A percentile compares a stretch with the other conserved stretches of the same genome.
Conservation (phyloP, 176 grass and related monocot genomes). For the Miscanthus lutarioriparius region DNA sequence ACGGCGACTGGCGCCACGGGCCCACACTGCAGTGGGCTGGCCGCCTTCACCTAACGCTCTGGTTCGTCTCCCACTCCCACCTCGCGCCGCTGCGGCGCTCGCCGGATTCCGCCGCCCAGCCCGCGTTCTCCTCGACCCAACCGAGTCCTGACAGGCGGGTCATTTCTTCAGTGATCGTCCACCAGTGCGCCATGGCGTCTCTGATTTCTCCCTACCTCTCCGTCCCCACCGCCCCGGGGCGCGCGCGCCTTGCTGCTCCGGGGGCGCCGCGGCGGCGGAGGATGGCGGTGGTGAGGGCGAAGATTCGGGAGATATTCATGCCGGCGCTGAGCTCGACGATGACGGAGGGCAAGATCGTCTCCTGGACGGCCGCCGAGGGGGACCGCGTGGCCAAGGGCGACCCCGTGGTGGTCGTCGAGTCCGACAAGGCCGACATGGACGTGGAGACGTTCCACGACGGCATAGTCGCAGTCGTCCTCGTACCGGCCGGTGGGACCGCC, state of each 20-base stretch:
- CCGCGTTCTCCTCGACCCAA: background rate
- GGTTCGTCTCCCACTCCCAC: background rate
- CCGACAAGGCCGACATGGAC: constrained; percentile 98
- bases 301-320: constrained; percentile 98
- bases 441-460: constrained; percentile 96
- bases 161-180: background rate
- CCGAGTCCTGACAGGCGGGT: background rate
- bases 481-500: constrained; percentile 63
- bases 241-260: background rate
- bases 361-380: constrained; percentile 79
- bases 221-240: constrained; percentile 19
- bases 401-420: constrained; percentile 87
- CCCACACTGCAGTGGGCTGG: constrained; percentile 27
- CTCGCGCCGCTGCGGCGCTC: constrained; percentile 19
- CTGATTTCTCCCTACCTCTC: constrained; percentile 26
- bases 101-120: constrained; percentile 7
- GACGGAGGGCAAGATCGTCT: constrained; percentile 87
- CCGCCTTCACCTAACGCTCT: constrained; percentile 26
- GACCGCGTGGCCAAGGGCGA: constrained; percentile 89
- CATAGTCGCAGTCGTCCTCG: constrained; percentile 75
- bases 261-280: constrained; percentile 11
- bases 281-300: constrained; percentile 52
- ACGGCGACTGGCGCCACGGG: background rate
- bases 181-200: constrained; percentile 35
- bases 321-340: constrained; percentile 82